These are phyloP conservation scores for Urochloa ruziziensis DNA, from an alignment of 176 grass and related monocot species.

Conservation along the genomic window DNA sequence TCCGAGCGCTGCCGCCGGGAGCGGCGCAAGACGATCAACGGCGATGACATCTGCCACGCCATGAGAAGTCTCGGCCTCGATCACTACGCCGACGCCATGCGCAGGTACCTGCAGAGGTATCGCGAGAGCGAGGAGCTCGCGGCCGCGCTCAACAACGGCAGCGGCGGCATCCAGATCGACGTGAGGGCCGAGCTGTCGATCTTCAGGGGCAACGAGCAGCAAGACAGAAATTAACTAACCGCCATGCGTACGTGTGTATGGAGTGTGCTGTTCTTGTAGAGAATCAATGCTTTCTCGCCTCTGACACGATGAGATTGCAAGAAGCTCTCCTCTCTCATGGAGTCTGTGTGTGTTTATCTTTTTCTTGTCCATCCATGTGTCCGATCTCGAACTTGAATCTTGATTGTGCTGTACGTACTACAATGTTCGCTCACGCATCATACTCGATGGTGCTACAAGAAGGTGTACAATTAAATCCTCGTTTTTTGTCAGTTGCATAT, in stretches of 20 bases:
- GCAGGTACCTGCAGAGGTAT: slow-evolving; percentile 69
- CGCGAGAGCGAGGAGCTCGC: slow-evolving; percentile 56
- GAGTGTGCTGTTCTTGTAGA: neutral
- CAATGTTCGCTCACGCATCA: neutral
- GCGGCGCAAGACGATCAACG: slow-evolving; percentile 72
- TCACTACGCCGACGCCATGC: slow-evolving; percentile 71
- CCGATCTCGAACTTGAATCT: neutral
- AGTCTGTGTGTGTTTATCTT: neutral
- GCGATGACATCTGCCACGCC: slow-evolving; percentile 75
- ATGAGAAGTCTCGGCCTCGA: slow-evolving; percentile 70
- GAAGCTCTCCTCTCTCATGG: neutral
- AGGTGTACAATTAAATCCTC: neutral
- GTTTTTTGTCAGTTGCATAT: neutral
- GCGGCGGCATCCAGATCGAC: slow-evolving; percentile 30
- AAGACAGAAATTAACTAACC: neutral
- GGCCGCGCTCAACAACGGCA: slow-evolving; percentile 26
- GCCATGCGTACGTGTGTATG: neutral
- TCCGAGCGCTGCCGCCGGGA: slow-evolving; percentile 65
- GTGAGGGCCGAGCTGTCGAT: slow-evolving; percentile 55
- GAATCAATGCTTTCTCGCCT: neutral
- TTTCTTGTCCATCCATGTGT: neutral
- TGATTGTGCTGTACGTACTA: neutral
- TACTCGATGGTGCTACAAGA: neutral
- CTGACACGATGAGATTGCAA: neutral
- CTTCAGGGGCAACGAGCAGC: slow-evolving; percentile 26